Evolutionary conservation across 140 eudicot species (phyloP), one percentile per base, ranked within the genome.

Genomic region (Oenanthe javanica): DNA sequence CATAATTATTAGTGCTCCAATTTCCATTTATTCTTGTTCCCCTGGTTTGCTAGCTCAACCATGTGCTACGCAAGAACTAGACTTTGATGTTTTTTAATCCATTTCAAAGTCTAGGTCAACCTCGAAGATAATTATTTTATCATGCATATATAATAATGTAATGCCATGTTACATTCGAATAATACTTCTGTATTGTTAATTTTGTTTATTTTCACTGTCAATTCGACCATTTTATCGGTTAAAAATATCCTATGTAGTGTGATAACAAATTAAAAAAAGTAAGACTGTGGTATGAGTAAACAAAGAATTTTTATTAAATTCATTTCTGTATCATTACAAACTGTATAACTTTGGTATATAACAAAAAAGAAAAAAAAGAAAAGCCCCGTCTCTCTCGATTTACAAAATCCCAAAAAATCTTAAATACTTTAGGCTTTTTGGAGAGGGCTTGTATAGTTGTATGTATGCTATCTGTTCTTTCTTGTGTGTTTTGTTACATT

Each of bases 381-480:
- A 80, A 72, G 91, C 89, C 89, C 81, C 91, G 54, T 86, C 91
- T 79, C 86, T 89, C 91, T 82, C 66, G 42, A 81, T 75, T 42
- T 84, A 67, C 81, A 84, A 86, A 88, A 86, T 54, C 80, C 88
- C 91, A 86, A 81, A 54, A 77, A 50, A 78, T 71, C 18, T 38
- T 59, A 66, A 86, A 84, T 23, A 77, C 76, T 84, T 83, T n/a
- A 40, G 89, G 87, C 79, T 80, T 80, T 84, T 80, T 86, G 91
- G 91, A 83, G 87, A 88, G 89, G 89, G 89, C 91, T 85, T 64
- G 64, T 38, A 50, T 31, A 31, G 36, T 31, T 31, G 36, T 31
- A 31, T 31, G 78, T 82, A 19, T 75, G 80, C 85, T 84, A 81
- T 85, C 45, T 85, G 79, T 79, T 46, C 63, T 31, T 75, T 57